These are phyloP conservation scores for Coemansia asiatica DNA, from an alignment of 192 early-diverging fungal genomes.

Conservation along the genomic window DNA sequence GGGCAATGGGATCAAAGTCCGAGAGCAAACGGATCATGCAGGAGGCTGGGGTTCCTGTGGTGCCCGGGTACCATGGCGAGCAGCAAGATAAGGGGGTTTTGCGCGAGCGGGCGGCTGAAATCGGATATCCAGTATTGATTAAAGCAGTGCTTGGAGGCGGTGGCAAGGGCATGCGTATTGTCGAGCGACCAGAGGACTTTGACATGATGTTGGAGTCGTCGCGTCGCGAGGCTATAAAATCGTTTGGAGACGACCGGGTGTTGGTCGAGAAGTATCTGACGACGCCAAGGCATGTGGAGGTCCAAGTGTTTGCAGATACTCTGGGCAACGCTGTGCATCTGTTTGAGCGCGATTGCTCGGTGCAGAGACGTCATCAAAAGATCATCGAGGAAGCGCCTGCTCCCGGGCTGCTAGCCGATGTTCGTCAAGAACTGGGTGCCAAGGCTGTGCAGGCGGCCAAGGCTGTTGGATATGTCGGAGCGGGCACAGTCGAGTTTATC, in stretches of 20 bases:
- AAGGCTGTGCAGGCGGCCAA: constrained; percentile 92
- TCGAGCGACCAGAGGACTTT: constrained; percentile 73
- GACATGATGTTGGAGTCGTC: constrained; percentile 82
- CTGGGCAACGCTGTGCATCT: constrained; percentile 87
- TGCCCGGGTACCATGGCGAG: constrained; percentile 93
- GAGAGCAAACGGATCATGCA: constrained; percentile 92
- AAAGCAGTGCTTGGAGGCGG: constrained; percentile 97
- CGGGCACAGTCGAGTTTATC: constrained; percentile 97
- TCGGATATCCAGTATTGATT: constrained; percentile 96
- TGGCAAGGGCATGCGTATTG: constrained; percentile 97
- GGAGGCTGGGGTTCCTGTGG: constrained; percentile 83
- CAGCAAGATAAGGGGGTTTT: constrained; percentile 76
- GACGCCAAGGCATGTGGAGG: constrained; percentile 89
- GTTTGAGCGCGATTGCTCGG: constrained; percentile 94
- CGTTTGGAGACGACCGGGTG: constrained; percentile 87
- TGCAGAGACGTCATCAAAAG: constrained; percentile 96
- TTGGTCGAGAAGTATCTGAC: constrained; percentile 91
- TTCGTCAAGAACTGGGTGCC: constrained; percentile 70
- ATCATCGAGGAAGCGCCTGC: constrained; percentile 95
- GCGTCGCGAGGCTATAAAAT: constrained; percentile 82
- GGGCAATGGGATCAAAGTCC: constrained; percentile 91
- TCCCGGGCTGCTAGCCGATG: constrained; percentile 71
- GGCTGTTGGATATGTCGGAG: constrained; percentile 91
- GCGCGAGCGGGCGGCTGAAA: constrained; percentile 71
- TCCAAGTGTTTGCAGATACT: constrained; percentile 93